Evolutionary conservation across 1,139 yeast genomes (phyloP).

Genomic region (Debaryomycetaceae sp.): DNA sequence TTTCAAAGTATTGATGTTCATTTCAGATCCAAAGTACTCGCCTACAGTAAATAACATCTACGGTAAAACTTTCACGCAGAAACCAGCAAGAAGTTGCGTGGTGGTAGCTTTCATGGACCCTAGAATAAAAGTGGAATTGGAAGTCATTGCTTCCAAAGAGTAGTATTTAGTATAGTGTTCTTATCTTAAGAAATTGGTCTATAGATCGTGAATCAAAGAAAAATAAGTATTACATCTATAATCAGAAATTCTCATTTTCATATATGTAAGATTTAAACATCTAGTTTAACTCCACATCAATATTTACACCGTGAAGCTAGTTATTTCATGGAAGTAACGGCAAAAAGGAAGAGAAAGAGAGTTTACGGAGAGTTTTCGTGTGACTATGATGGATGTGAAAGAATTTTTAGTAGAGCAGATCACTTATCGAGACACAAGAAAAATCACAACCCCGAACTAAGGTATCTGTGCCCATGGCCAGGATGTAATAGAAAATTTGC

Average conservation of each 20-base stretch:
- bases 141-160: constrained; percentile 31
- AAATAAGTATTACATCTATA: no score
- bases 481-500: constrained; percentile 34
- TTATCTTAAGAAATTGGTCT: no score
- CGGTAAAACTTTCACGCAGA: constrained; percentile 41
- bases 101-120: constrained; percentile 39
- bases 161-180: background rate
- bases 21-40: constrained; percentile 44
- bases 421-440: constrained; percentile 37
- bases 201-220: no score
- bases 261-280: no score
- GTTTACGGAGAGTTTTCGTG: constrained; percentile 14
- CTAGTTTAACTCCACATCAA: no score
- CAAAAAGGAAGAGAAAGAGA: constrained; percentile 9
- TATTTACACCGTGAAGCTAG: no score
- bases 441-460: constrained; percentile 36
- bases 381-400: constrained; percentile 22
- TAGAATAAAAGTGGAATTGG: constrained; percentile 32
- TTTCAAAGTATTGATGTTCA: constrained; percentile 51
- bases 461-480: constrained; percentile 21
- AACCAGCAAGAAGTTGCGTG: constrained; percentile 58
- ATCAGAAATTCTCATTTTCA: no score
- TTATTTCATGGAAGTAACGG: background rate
- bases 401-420: constrained; percentile 35
- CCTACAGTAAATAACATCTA: constrained; percentile 47